These are phyloP conservation scores for Fusarium sterilihyphosum DNA, from an alignment of 2,329 filamentous ascomycete genomes.

Conservation along the genomic window DNA sequence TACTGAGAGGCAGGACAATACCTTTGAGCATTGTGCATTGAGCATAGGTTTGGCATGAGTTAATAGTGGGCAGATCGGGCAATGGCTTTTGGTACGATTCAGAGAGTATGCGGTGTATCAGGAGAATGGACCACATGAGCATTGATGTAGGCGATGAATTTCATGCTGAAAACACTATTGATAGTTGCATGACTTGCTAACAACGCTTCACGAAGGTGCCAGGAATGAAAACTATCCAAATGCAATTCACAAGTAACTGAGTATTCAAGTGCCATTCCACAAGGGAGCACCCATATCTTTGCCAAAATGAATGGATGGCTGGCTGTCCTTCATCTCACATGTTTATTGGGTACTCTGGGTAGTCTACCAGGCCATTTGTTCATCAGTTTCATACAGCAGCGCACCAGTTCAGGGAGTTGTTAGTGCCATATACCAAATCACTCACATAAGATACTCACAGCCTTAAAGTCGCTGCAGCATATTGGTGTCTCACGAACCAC, in stretches of 20 bases:
- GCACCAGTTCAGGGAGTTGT: neutral
- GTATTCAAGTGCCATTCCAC: constrained; percentile 26
- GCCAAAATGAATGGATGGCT: neutral
- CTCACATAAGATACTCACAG: neutral
- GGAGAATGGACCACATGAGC: neutral
- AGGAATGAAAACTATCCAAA: constrained; percentile 8
- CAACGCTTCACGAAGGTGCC: neutral
- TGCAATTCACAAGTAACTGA: constrained; percentile 7
- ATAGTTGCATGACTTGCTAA: neutral
- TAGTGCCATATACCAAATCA: neutral
- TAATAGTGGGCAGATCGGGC: neutral
- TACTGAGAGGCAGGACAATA: neutral
- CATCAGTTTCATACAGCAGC: neutral
- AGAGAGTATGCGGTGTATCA: neutral
- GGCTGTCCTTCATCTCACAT: neutral
- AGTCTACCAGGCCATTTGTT: neutral
- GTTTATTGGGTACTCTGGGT: neutral
- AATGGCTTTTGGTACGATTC: neutral
- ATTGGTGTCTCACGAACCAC: neutral
- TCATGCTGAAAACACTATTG: neutral
- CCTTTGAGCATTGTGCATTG: neutral
- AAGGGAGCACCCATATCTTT: neutral
- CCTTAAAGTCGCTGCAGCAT: neutral
- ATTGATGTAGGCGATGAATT: neutral
- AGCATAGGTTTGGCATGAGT: neutral